Evolutionary conservation across 768 basidiomycete species (phyloP), one percentile per base, ranked within the genome.

Genomic region (Amanita subjunquillea): DNA sequence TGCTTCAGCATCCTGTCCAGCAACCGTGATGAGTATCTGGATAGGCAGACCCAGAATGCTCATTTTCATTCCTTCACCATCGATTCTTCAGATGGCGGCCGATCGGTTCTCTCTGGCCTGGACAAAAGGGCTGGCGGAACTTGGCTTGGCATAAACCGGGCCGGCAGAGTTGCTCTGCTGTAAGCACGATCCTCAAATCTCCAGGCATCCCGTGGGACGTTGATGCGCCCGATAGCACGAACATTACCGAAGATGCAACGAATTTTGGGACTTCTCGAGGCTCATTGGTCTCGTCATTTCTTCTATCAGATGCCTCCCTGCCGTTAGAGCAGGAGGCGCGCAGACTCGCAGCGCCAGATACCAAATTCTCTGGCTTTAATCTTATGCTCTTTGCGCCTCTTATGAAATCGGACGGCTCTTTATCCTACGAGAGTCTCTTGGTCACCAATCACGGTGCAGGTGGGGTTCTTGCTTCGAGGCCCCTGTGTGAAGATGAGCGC

Each of bases 351-450:
- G 69, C 73, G 55, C 63, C 66, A 51, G 74, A 79, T 55, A 68
- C 72, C 13, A 65, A 69, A 58, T 89, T 81, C 63, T 85, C 88
- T 44, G 90, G 90, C 2, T 91, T 92, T 75, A 91, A 91, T 65
- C 64, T 91, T 27, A 70, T 90, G 54, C 76, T 90, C 54, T 70
- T 91, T 54, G 69, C 76, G 22, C 77, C 82, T 56, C 47, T 59
- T 51, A 46, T 58, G 51, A 56, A 58, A 52, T 59, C 60, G 40
- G 61, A 63, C 56, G 60, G 53, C 41, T 44, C 59, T 32, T 60
- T 82, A 42, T 59, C 64, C 25, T 83, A 80, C 62, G 77, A 80
- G 58, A 73, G 77, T 15, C 65, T 71, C 27, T 70, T 80, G 56
- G 74, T 84, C 50, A 86, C 87, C 30, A 91, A 91, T 64, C 73